phyloP scores from a whole-genome alignment of 1,139 yeast genomes.

The Pichia sp. region DNA sequence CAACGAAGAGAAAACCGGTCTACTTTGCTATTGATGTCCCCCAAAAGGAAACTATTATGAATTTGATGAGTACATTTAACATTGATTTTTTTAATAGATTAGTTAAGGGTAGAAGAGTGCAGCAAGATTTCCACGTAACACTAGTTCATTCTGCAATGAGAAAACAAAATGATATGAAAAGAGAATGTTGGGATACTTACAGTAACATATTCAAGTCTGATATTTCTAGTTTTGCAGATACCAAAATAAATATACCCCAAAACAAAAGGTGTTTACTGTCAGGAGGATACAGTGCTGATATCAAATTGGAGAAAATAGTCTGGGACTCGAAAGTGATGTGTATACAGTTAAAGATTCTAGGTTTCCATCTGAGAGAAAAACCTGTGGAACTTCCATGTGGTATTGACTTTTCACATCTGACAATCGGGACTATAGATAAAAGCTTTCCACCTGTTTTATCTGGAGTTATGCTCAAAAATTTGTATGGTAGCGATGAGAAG shows the following conservation, averaged over 20 bases:
- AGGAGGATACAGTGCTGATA: constrained; percentile 24
- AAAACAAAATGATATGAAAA: constrained; percentile 26
- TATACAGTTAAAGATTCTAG: constrained; percentile 43
- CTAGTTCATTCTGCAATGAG: constrained; percentile 53
- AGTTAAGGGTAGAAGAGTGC: constrained; percentile 37
- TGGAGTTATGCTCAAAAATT: constrained; percentile 38
- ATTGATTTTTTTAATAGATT: constrained; percentile 7
- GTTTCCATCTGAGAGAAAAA: constrained; percentile 25
- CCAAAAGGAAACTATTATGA: constrained; percentile 1
- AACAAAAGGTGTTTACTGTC: constrained; percentile 25
- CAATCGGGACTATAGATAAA: constrained; percentile 53
- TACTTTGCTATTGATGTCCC: constrained; percentile 38
- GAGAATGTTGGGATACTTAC: constrained; percentile 23
- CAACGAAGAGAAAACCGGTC: constrained; percentile 29
- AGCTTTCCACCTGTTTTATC: constrained; percentile 29
- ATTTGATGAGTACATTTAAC: not conserved
- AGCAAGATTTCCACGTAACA: constrained; percentile 70
- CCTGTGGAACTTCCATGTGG: constrained; percentile 29
- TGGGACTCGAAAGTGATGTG: constrained; percentile 56
- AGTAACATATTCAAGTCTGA: constrained; percentile 13
- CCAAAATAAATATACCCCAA: constrained; percentile 16
- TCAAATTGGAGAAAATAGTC: constrained; percentile 43
- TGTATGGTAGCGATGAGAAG: constrained; percentile 14
- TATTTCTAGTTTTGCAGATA: constrained; percentile 6
- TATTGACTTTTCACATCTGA: constrained; percentile 62